phyloP scores from a whole-genome alignment of 148 eudicot species.

The Persicaria tinctoria region DNA sequence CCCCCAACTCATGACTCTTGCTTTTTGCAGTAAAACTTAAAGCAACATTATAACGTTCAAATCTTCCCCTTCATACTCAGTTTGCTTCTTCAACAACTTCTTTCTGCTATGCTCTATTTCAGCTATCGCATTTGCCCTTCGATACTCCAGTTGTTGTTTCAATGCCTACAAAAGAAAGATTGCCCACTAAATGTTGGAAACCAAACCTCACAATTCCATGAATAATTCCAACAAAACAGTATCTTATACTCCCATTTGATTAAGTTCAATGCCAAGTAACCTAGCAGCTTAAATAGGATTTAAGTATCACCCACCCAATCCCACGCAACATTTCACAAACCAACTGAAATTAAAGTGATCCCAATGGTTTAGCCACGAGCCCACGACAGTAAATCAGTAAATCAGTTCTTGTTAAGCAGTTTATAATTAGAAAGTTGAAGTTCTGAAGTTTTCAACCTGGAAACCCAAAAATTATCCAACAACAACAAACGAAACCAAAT shows the following conservation, averaged over 20 bases:
- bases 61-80: conserved; percentile 70
- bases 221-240: neutral
- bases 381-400: too few relatives aligned
- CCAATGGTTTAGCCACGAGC: neutral
- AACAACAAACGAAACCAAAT: conserved; percentile 3
- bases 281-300: neutral
- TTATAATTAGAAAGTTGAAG: neutral
- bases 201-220: neutral
- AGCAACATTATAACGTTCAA: conserved; percentile 42
- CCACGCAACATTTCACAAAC: too few relatives aligned
- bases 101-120: conserved; percentile 75
- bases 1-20: too few relatives aligned
- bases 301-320: too few relatives aligned
- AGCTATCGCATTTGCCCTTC: conserved; percentile 64
- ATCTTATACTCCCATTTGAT: neutral
- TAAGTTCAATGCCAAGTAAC: neutral
- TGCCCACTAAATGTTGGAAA: conserved; percentile 13
- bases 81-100: conserved; percentile 63
- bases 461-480: conserved; percentile 12
- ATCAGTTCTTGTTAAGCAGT: too few relatives aligned
- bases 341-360: neutral
- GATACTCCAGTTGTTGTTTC: conserved; percentile 83
- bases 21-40: too few relatives aligned
- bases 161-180: conserved; percentile 38
- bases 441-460: neutral